Evolutionary conservation across 768 basidiomycete genomes (phyloP).

Genomic region (Amanita polypyramis): DNA sequence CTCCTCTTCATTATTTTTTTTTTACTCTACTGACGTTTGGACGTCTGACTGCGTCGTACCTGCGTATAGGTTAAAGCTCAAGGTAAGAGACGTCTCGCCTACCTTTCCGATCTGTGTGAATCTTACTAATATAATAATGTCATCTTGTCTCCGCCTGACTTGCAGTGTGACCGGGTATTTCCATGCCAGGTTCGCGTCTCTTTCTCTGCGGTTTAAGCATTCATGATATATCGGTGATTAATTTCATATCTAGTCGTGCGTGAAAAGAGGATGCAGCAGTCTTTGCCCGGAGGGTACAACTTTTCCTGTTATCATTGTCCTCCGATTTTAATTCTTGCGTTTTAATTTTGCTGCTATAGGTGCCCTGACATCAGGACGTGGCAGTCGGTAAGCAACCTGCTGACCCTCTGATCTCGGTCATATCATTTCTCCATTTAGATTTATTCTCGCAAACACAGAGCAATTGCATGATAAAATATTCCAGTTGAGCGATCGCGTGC

Average conservation of each 20-base stretch:
- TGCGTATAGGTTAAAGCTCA: conserved; percentile 33
- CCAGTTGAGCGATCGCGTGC: conserved; percentile 51
- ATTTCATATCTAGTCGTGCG: conserved; percentile 35
- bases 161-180: conserved; percentile 53
- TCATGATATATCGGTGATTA: conserved; percentile 10
- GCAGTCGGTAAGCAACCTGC: conserved; percentile 39
- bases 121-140: not conserved
- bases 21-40: not conserved
- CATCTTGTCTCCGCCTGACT: conserved; percentile 4
- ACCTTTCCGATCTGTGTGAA: not conserved
- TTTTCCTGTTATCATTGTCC: not conserved
- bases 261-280: conserved; percentile 54
- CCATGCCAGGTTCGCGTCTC: conserved; percentile 39
- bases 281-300: conserved; percentile 47
- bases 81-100: conserved; percentile 19
- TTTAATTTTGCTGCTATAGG: conserved; percentile 22
- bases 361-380: conserved; percentile 50
- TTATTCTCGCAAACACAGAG: conserved; percentile 60
- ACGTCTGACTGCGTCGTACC: not conserved
- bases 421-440: conserved; percentile 22
- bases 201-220: not conserved
- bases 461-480: conserved; percentile 55
- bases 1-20: not conserved
- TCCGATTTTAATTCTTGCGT: not conserved
- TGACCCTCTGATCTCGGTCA: conserved; percentile 7